Conservation (phyloP, 2,329 filamentous ascomycete species). For the Didymella pinodella region DNA sequence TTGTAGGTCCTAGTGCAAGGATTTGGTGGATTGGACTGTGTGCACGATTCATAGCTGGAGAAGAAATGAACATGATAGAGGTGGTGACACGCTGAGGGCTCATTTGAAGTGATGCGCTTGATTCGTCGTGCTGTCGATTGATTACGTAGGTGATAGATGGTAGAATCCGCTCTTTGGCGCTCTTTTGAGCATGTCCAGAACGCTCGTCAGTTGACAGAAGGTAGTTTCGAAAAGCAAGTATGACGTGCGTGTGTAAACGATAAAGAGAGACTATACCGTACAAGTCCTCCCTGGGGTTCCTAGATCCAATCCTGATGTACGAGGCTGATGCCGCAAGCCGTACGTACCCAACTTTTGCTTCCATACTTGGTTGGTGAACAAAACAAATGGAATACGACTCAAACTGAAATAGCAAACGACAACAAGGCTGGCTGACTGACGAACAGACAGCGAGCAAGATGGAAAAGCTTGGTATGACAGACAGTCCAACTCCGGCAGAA, state of each 20-base stretch:
- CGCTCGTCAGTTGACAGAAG: neutral
- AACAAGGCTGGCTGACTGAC: constrained; percentile 1
- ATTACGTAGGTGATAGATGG: constrained; percentile 19
- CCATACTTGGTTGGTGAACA: constrained; percentile 2
- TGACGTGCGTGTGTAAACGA: neutral
- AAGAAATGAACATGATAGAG: neutral
- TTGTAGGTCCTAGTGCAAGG: neutral
- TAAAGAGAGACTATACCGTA: constrained; percentile 37
- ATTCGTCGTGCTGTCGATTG: constrained; percentile 13
- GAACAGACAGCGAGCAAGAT: constrained; percentile 2
- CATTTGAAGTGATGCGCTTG: neutral
- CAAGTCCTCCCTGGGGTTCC: constrained; percentile 18
- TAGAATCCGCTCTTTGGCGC: neutral
- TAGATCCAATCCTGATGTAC: constrained; percentile 10
- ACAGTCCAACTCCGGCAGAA: constrained; percentile 13
- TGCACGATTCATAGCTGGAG: neutral
- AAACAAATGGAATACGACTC: neutral
- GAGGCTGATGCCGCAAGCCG: constrained; percentile 11
- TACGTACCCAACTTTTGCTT: constrained; percentile 28
- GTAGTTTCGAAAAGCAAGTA: neutral
- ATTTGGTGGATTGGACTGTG: neutral
- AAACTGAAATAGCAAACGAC: neutral
- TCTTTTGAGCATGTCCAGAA: neutral
- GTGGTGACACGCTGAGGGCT: neutral
- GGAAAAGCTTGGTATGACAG: constrained; percentile 13